Conservation (phyloP, 1,284 basidiomycete species). For the Sanguinoderma infundibulare region DNA sequence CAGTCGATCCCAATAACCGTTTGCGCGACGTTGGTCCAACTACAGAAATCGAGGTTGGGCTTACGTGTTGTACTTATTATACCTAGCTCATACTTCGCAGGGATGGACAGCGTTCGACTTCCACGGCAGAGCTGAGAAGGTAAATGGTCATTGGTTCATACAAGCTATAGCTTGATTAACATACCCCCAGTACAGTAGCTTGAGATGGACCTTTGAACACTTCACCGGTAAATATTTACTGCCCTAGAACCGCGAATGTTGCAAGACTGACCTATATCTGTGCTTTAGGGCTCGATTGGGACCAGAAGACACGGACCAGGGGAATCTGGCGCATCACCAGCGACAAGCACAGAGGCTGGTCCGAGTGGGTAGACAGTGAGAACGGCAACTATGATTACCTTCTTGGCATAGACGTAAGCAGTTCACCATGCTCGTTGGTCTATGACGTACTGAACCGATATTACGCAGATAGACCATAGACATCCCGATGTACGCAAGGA, state of each 20-base stretch:
- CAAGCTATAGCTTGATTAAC: neutral
- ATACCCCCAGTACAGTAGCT: conserved; percentile 60
- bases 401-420: conserved; percentile 67
- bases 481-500: conserved; percentile 82
- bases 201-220: conserved; percentile 74
- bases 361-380: conserved; percentile 67
- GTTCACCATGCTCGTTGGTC: neutral
- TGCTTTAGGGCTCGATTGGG: conserved; percentile 81
- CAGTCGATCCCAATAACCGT: conserved; percentile 72
- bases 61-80: neutral
- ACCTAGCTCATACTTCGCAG: conserved; percentile 38
- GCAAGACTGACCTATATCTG: neutral
- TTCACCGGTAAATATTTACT: conserved; percentile 63
- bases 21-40: conserved; percentile 60
- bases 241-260: neutral
- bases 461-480: conserved; percentile 76
- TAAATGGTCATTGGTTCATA: conserved; percentile 35
- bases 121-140: conserved; percentile 75
- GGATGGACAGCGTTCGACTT: conserved; percentile 92
- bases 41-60: conserved; percentile 69
- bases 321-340: conserved; percentile 67
- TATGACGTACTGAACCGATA: neutral
- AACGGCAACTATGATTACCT: conserved; percentile 84
- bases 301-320: conserved; percentile 67
- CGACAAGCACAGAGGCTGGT: conserved; percentile 69